phyloP scores from a whole-genome alignment of 176 grass and related monocot species.

The Oryza nivara region DNA sequence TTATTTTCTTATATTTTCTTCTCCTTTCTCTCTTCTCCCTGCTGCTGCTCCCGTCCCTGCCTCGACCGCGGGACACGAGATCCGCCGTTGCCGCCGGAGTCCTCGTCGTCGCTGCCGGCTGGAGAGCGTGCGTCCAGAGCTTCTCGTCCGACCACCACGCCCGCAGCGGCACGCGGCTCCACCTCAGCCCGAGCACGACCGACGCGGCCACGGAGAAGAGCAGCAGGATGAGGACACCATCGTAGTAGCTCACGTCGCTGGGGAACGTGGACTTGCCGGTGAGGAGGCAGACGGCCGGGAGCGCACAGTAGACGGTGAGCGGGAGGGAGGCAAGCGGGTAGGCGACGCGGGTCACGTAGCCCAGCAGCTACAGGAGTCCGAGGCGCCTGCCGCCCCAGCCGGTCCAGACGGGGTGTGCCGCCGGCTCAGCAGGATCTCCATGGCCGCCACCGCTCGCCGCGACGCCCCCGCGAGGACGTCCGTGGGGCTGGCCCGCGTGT shows the following conservation, averaged over 20 bases:
- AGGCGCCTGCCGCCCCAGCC: conserved; percentile 19
- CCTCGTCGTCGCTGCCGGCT: no score
- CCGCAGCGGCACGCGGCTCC: conserved; percentile 49
- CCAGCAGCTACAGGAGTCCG: conserved; percentile 54
- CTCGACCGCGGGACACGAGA: no score
- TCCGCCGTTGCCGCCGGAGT: no score
- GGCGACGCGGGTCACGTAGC: conserved; percentile 47
- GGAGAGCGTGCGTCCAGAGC: conserved; percentile 26
- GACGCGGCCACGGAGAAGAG: conserved; percentile 41
- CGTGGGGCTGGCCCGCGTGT: conserved; percentile 28
- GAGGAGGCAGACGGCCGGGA: conserved; percentile 63
- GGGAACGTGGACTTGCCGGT: conserved; percentile 61
- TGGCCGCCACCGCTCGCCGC: conserved; percentile 49
- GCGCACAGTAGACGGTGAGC: conserved; percentile 62
- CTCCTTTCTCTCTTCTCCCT: no score
- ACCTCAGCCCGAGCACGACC: conserved; percentile 48
- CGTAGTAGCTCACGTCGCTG: conserved; percentile 43
- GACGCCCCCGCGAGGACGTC: conserved; percentile 51
- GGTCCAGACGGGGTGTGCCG: conserved; percentile 63
- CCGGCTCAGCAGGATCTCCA: conserved; percentile 55
- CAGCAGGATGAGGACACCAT: conserved; percentile 44
- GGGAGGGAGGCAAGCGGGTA: conserved; percentile 35
- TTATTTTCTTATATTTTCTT: no score
- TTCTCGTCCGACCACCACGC: conserved; percentile 61
- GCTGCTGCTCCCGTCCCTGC: no score